phyloP scores from a whole-genome alignment of 2,329 filamentous ascomycete genomes.

The Fusarium sp. region DNA sequence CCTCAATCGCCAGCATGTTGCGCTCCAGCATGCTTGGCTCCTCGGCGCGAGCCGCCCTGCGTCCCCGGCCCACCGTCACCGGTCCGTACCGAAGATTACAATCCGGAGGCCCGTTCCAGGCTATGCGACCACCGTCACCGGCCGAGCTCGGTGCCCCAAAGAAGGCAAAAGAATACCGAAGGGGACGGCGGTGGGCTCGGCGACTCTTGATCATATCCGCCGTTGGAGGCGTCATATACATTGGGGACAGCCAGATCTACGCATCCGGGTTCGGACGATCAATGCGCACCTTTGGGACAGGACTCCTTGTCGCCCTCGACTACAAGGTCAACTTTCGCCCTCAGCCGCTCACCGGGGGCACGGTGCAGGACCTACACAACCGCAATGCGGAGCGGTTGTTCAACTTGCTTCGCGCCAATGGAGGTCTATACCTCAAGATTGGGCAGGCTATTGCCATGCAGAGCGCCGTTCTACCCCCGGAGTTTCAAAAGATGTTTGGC shows the following conservation, averaged over 20 bases:
- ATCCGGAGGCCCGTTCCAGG: constrained; percentile 64
- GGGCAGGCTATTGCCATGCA: constrained; percentile 99
- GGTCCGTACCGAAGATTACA: constrained; percentile 49
- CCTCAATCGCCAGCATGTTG: constrained; percentile 44
- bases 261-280: constrained; percentile 84
- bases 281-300: constrained; percentile 82
- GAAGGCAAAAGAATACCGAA: constrained; percentile 77
- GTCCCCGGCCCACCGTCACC: constrained; percentile 60
- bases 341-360: constrained; percentile 78
- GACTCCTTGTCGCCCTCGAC: constrained; percentile 85
- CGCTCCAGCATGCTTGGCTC: constrained; percentile 44
- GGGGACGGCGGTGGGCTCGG: constrained; percentile 80
- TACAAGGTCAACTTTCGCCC: constrained; percentile 97
- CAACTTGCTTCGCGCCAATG: constrained; percentile 84
- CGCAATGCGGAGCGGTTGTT: constrained; percentile 88
- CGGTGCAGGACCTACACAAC: constrained; percentile 81
- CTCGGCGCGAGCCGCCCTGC: constrained; percentile 40
- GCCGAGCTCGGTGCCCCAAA: constrained; percentile 79
- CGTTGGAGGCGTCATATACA: constrained; percentile 71
- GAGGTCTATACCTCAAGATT: constrained; percentile 96
- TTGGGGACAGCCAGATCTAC: constrained; percentile 79
- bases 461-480: constrained; percentile 89
- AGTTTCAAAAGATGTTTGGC: constrained; percentile 96
- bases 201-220: constrained; percentile 73
- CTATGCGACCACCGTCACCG: constrained; percentile 81